phyloP scores from a whole-genome alignment of 2,329 filamentous ascomycete species.

The Cordyceps pruinosa region DNA sequence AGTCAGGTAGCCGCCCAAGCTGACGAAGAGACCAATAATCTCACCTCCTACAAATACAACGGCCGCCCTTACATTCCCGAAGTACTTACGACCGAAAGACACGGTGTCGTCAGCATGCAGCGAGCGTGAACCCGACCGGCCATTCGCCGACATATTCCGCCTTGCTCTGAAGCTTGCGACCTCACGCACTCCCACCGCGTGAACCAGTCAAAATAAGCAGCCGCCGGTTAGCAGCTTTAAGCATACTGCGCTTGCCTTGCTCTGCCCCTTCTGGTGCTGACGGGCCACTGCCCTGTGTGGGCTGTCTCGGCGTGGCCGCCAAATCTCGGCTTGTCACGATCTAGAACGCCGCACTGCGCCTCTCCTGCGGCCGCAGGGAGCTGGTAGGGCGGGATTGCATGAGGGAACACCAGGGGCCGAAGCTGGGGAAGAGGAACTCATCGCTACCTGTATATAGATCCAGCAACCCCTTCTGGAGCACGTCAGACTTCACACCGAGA shows the following conservation, averaged over 20 bases:
- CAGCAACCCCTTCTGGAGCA: background rate
- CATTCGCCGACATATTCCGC: background rate
- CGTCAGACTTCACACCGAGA: background rate
- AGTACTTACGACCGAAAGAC: background rate
- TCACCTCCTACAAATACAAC: background rate
- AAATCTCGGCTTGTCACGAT: background rate
- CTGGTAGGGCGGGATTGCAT: background rate
- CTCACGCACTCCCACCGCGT: background rate
- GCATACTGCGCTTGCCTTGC: background rate
- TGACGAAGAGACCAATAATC: background rate
- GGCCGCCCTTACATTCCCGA: background rate
- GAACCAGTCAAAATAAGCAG: background rate
- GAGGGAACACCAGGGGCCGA: background rate
- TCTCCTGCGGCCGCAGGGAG: background rate
- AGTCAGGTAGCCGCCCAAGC: background rate
- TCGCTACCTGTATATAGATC: background rate
- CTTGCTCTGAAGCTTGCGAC: background rate
- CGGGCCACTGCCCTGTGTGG: background rate
- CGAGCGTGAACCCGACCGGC: background rate
- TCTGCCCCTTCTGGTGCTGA: background rate
- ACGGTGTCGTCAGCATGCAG: background rate
- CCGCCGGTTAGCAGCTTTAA: background rate
- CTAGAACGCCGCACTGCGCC: conserved; percentile 6
- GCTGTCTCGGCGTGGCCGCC: background rate
- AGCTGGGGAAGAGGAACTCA: too few relatives aligned